Evolutionary conservation across 2,329 filamentous ascomycete genomes (phyloP).

Genomic region (Aspergillus amoenus): DNA sequence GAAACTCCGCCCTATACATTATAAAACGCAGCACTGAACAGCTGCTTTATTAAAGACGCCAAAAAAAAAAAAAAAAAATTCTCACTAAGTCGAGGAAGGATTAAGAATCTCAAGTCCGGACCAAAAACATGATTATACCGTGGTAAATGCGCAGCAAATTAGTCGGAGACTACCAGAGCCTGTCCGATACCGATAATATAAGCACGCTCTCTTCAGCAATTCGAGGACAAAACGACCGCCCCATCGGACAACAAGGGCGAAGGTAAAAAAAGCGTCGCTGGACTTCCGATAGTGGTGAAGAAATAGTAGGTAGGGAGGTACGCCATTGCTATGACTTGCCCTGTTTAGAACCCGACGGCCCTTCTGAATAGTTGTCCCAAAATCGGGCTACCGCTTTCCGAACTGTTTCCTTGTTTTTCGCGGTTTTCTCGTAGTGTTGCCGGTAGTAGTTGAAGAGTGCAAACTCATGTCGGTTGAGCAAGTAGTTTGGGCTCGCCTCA

Average conservation of each 20-base stretch:
- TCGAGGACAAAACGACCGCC: slow-evolving; percentile 52
- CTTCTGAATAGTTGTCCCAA: slow-evolving; percentile 49
- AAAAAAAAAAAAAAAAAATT: background rate
- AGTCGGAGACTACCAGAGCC: slow-evolving; percentile 7
- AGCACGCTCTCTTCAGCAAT: background rate
- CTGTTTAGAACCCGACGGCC: slow-evolving; percentile 23
- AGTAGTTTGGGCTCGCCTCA: slow-evolving; percentile 64
- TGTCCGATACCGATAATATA: slow-evolving; percentile 1
- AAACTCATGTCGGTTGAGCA: slow-evolving; percentile 76
- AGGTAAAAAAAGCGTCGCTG: background rate
- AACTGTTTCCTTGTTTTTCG: slow-evolving; percentile 37
- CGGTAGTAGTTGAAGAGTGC: slow-evolving; percentile 85
- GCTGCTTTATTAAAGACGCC: background rate
- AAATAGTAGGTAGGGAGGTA: background rate
- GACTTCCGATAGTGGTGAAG: background rate
- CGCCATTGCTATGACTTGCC: slow-evolving; percentile 20
- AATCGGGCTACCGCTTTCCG: slow-evolving; percentile 56
- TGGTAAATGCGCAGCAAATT: background rate
- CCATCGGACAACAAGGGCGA: slow-evolving; percentile 43
- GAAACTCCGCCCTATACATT: slow-evolving; percentile 2
- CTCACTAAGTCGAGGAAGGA: background rate
- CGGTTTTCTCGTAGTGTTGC: slow-evolving; percentile 58
- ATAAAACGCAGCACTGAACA: background rate
- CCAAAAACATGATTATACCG: background rate
- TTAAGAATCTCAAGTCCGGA: background rate